Conservation (phyloP, 2,329 filamentous ascomycete genomes). For the Emergomyces orientalis region DNA sequence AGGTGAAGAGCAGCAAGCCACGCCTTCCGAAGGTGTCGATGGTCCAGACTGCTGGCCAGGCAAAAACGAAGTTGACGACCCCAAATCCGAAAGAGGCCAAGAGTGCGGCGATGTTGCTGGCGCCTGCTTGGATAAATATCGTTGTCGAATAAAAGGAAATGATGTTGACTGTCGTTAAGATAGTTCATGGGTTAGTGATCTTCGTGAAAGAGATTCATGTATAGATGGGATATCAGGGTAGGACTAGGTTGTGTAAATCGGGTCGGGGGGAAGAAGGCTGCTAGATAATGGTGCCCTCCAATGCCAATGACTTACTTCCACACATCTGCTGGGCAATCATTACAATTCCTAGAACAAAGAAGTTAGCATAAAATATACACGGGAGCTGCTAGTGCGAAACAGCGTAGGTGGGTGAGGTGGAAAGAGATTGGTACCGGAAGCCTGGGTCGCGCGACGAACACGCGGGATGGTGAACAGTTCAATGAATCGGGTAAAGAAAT, state of each 20-base stretch:
- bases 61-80: conserved; percentile 55
- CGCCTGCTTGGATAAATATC: conserved; percentile 31
- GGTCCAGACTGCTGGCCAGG: conserved; percentile 55
- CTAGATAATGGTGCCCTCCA: background rate
- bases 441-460: conserved; percentile 23
- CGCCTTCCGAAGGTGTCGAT: conserved; percentile 59
- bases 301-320: conserved; percentile 26
- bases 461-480: conserved; percentile 27
- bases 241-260: background rate
- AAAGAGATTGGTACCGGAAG: conserved; percentile 15
- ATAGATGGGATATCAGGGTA: background rate
- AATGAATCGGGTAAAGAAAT: conserved; percentile 39
- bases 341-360: conserved; percentile 15
- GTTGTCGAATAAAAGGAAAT: conserved; percentile 60
- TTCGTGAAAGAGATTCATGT: background rate
- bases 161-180: conserved; percentile 46
- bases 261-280: background rate
- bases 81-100: conserved; percentile 54
- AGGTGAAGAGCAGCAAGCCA: conserved; percentile 54
- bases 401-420: background rate
- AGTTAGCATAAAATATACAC: background rate
- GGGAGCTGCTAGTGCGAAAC: background rate
- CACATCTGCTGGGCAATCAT: conserved; percentile 28
- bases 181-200: background rate
- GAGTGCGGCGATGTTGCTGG: conserved; percentile 45